A percentile compares a stretch with the other conserved stretches of the same genome.
phyloP scores from a whole-genome alignment of 164 flowering plant genomes.

The Aristolochia fimbriata region DNA sequence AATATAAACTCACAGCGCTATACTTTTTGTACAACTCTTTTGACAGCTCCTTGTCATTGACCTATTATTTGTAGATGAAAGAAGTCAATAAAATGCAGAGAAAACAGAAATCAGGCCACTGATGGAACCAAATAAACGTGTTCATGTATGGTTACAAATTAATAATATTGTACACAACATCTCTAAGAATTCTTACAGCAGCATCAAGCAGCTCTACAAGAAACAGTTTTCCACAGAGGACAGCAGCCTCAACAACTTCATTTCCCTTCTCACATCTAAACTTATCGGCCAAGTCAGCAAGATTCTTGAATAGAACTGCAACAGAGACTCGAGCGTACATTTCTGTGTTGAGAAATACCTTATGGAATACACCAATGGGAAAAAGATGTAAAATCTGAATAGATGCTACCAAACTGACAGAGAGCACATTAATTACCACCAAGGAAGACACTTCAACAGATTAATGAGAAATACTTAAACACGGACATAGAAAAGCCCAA shows the following conservation, averaged over 20 bases:
- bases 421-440: too few species aligned
- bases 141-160: too few species aligned
- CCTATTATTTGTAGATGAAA: slow-evolving; percentile 29
- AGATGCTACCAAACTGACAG: neutral
- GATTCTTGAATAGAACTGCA: slow-evolving; percentile 67
- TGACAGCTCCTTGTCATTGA: slow-evolving; percentile 76
- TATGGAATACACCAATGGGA: slow-evolving; percentile 7
- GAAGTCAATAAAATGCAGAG: neutral
- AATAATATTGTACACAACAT: too few species aligned
- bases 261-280: slow-evolving; percentile 24
- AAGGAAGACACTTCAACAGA: too few species aligned
- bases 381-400: neutral
- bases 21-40: slow-evolving; percentile 94
- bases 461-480: too few species aligned
- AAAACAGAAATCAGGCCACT: neutral
- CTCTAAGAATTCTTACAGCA: slow-evolving; percentile 38
- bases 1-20: slow-evolving; percentile 52
- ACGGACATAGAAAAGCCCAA: too few species aligned
- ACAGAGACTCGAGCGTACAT: slow-evolving; percentile 91
- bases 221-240: slow-evolving; percentile 74
- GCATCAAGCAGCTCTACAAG: slow-evolving; percentile 78
- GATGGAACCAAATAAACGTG: too few species aligned
- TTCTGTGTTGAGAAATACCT: slow-evolving; percentile 90
- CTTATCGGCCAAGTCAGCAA: slow-evolving; percentile 46
- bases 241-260: slow-evolving; percentile 32